Conservation (phyloP, 108 stramenopile genomes). For the Skeletonema costatum region DNA sequence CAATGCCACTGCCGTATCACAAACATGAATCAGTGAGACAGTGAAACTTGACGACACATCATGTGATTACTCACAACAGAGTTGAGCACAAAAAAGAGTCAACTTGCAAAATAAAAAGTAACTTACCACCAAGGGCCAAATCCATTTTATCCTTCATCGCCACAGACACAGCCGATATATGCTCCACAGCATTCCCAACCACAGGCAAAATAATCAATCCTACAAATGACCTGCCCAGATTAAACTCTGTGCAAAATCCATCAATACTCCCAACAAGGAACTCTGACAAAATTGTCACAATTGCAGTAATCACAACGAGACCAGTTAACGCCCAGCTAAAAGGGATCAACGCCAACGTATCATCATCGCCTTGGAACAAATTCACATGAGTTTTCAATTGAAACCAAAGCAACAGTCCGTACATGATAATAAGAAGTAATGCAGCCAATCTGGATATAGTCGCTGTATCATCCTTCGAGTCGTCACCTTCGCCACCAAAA, state of each 20-base stretch:
- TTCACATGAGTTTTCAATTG: constrained; percentile 91
- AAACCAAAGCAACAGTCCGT: constrained; percentile 89
- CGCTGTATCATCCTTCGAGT: constrained; percentile 67
- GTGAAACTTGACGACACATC: not conserved
- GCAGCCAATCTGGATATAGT: constrained; percentile 84
- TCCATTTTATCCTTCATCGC: constrained; percentile 96
- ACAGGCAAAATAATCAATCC: constrained; percentile 92
- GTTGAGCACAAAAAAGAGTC: not conserved
- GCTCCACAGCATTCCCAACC: constrained; percentile 95
- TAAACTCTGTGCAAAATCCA: constrained; percentile 75
- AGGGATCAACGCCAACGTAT: constrained; percentile 60
- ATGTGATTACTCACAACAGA: not conserved
- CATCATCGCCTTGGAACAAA: constrained; percentile 68
- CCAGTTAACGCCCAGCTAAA: constrained; percentile 76
- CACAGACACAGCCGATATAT: constrained; percentile 90
- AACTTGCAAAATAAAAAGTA: not conserved
- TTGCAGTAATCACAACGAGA: constrained; percentile 64
- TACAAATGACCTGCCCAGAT: constrained; percentile 86
- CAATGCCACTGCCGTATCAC: constrained; percentile 64
- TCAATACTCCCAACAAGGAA: constrained; percentile 84
- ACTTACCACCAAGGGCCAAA: constrained; percentile 84
- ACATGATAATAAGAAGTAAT: constrained; percentile 88
- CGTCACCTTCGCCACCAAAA: constrained; percentile 53
- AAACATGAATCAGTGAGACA: not conserved
- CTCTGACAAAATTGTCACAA: constrained; percentile 85